Evolutionary conservation across 768 basidiomycete genomes (phyloP), one percentile per base, ranked within the genome.

Genomic region (Hebeloma cylindrosporum): DNA sequence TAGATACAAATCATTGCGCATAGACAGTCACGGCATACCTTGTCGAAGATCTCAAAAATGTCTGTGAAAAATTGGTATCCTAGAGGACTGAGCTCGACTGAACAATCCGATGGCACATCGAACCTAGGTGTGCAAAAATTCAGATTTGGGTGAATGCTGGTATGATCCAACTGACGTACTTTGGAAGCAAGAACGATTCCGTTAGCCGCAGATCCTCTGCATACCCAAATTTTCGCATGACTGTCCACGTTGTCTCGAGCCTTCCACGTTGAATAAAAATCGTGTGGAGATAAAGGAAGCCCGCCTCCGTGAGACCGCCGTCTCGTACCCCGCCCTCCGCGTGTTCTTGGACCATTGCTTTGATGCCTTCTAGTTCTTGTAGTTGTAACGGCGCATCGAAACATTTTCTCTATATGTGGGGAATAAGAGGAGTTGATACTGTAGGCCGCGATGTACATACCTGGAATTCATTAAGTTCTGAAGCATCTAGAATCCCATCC

Each of bases 1-100:
- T 18, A 10, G 13, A 35, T 36, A 16, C 31, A 7, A 37, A 26
- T 26, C 31, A 22, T 10, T n/a, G n/a, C n/a, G n/a, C n/a, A n/a
- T n/a, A n/a, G n/a, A 10, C 14, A 18, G n/a, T 14, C 11, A 20
- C 13, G 36, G 50, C 47, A 23, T 47, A 84, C 93, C 71, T 95
- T 92, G 71, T 99, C 95, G 62, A 90, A 95, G 4, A 83, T 84
- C 66, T 96, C 89, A 60, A 98, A 99, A 27, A 95, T 82, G 49
- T 96, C 94, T 0, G 95, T 97, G 58, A 98, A 87, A 71, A 98
- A 99, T 56, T 95, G 88, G 64, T 97, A 94, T 3, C 95, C 95
- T 16, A 85, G 69, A n/a, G 86, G 93, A 56, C 87, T 90, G 31
- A 98, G 73, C 71, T 99, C 95, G 4, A 96, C 94, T 0, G 93